These are phyloP conservation scores for Leccinum subrobustum DNA, from an alignment of 1,284 basidiomycete genomes.

Conservation along the genomic window DNA sequence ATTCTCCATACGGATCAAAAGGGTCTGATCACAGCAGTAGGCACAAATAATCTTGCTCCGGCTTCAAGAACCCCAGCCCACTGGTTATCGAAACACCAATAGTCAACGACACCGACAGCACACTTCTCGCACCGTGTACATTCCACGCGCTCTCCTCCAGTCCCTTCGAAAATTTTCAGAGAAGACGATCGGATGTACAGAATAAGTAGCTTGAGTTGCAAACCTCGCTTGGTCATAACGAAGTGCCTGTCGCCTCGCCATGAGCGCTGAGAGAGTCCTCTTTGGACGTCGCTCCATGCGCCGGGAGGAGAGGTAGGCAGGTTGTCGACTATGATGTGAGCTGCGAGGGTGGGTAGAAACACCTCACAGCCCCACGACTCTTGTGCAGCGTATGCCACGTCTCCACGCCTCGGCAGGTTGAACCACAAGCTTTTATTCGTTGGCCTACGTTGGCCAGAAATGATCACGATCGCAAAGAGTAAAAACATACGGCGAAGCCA, in stretches of 20 bases:
- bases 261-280: background rate
- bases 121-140: constrained; percentile 20
- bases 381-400: too few species aligned
- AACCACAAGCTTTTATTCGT: too few species aligned
- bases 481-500: too few species aligned
- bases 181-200: constrained; percentile 23
- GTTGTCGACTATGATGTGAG: background rate
- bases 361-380: background rate
- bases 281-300: background rate
- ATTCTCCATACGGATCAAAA: constrained; percentile 29
- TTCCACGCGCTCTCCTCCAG: constrained; percentile 10
- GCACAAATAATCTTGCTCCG: constrained; percentile 10
- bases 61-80: constrained; percentile 24
- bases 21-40: constrained; percentile 27
- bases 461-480: too few species aligned
- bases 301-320: background rate
- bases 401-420: too few species aligned
- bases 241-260: constrained; percentile 32
- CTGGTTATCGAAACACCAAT: constrained; percentile 34
- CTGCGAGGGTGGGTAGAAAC: background rate
- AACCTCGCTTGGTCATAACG: constrained; percentile 33
- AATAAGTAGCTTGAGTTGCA: constrained; percentile 30
- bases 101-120: constrained; percentile 30
- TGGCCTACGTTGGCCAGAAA: too few species aligned
- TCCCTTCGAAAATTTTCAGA: constrained; percentile 20